Evolutionary conservation across 495 filamentous ascomycete species (phyloP), one percentile per base, ranked within the genome.

Genomic region (Hypoxylon rickii): DNA sequence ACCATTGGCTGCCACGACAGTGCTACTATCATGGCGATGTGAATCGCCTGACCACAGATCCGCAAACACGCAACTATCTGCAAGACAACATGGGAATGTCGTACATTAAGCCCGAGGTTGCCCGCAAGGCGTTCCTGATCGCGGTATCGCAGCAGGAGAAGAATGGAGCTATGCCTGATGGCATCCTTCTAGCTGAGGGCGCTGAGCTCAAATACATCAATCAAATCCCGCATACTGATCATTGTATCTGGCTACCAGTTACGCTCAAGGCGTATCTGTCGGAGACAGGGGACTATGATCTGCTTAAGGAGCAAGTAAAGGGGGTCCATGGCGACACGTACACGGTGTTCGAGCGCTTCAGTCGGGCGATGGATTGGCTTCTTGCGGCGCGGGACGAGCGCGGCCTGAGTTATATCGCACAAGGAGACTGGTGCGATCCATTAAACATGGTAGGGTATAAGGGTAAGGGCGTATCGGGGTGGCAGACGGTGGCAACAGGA

Each of bases 81-180:
- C 80, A 83, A 51, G 80, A 83, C 70, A 81, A 80, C 64, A 82
- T 83, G 80, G 80, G 80, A 51, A 83, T 83, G 80, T 77, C 75
- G 55, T 83, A 76, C 67, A 81, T 83, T 64, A 74, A 77, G 53
- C 77, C 80, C 1, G 61, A 73, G 1, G 76, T 80, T 10, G 56
- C 78, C 37, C 74, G 79, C 13, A 66, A 66, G 15, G 73, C 79
- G 18, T 74, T 83, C 44, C 15, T 82, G 37, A 76, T 62, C 0
- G 77, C 79, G 8, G 63, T 83, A 3, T 59, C 72, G 6, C 80
- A 83, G 52, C 80, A 83, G 55, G 78, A 81, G 59, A 60, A 70
- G 18, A 76, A 69, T 39, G 80, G 80, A n/a, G 70, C 78, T 17
- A 83, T 83, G 79, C 80, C 80, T 0, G 80, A 83, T 48, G 80